Evolutionary conservation across 768 basidiomycete genomes (phyloP).

Genomic region (Suillus fuscotomentosus): DNA sequence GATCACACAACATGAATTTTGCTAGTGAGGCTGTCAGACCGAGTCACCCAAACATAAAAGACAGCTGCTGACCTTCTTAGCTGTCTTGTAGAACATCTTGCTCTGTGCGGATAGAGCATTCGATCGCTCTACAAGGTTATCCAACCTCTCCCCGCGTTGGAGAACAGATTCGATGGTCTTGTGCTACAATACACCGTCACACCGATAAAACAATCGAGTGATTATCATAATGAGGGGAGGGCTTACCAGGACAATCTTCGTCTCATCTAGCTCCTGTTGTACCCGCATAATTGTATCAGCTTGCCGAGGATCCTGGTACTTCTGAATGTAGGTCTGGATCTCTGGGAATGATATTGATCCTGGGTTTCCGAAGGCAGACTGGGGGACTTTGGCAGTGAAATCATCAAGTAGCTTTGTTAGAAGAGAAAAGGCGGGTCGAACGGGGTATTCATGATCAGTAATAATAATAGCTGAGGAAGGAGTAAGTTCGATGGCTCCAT

Average conservation of each 20-base stretch:
- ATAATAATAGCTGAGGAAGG: conserved; percentile 74
- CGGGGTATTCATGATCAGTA: conserved; percentile 94
- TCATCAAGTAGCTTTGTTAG: conserved; percentile 93
- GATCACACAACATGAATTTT: conserved; percentile 94
- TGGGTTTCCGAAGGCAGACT: conserved; percentile 64
- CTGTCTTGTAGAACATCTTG: conserved; percentile 99
- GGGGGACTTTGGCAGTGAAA: conserved; percentile 77
- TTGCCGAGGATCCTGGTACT: conserved; percentile 96
- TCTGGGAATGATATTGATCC: conserved; percentile 74
- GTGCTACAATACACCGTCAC: conserved; percentile 54
- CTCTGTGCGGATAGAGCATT: conserved; percentile 84
- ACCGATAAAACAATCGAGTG: conserved; percentile 2
- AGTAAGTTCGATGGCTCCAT: conserved; percentile 2
- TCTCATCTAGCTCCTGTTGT: conserved; percentile 97
- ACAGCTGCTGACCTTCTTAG: conserved; percentile 79
- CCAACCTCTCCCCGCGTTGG: conserved; percentile 93
- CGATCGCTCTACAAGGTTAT: conserved; percentile 93
- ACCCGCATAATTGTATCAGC: conserved; percentile 99
- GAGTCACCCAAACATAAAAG: background rate
- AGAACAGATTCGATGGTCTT: conserved; percentile 99
- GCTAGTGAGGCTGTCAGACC: conserved; percentile 44
- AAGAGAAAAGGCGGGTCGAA: conserved; percentile 93
- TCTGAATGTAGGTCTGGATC: conserved; percentile 73
- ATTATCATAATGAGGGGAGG: too few species aligned
- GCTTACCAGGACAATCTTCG: conserved; percentile 94